Base-by-base conservation (phyloP, 768 basidiomycete genomes). In the Leccinum imitatum region DNA sequence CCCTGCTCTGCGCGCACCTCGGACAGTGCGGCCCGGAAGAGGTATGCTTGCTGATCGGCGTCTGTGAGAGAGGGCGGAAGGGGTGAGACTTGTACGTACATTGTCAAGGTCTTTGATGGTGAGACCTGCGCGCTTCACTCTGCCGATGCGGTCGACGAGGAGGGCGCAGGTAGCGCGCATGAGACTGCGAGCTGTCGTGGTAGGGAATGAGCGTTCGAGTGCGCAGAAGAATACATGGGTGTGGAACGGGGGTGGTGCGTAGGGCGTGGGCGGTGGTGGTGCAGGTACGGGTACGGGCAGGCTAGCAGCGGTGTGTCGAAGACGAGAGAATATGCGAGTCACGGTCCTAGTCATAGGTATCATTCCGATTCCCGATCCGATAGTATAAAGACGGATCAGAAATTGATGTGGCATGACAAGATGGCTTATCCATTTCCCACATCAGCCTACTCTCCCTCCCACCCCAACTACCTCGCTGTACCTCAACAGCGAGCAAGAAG, bases 1-100 rank as follows among this genome's bases (percentile, higher is more conserved):
- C 89, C 87, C 30, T 93, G 83, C 70, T 97, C 95, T 4, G 91
- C 89, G 19, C 93, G 83, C 51, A 96, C 78, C 71, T 98, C 95
- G 2, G 91, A 91, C 39, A 98, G 74, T 0, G 96, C 97, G 19
- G 97, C 97, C 50, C 89, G 87, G 75, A 97, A 97, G 33, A 98
- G 79, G 73, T 98, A 98, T 17, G 95, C 95, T 87, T 95, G 92
- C 93, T 97, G 67, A 3, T 21, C 33, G 30, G 23, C 0, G 51
- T 56, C 21, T 41, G 58, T 47, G 48, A 54, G 6, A 3, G 25
- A 1, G 30, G 7, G 33, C 3, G 47, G n/a, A 35, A 1, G 0
- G 9, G 21, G 1, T 15, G 35, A 17, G 44, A 30, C 0, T 21
- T 1, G 46, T 8, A 69, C 88, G 56, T 71, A 92, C 91, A 71